These are phyloP conservation scores for Penicillium angulare DNA, from an alignment of 495 filamentous ascomycete species.

Conservation along the genomic window DNA sequence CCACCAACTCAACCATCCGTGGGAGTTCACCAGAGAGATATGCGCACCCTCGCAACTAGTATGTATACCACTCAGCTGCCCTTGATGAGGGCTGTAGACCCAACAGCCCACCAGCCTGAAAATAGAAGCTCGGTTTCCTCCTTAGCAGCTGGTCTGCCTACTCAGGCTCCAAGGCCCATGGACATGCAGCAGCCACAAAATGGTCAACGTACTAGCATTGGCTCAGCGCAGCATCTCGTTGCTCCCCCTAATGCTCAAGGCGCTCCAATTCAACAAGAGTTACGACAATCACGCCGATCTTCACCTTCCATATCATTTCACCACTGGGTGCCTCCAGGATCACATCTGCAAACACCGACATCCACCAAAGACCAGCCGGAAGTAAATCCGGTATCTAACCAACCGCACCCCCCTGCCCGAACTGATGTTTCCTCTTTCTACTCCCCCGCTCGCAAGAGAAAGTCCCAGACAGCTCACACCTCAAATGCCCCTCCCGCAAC, in stretches of 20 bases:
- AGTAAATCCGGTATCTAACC: background rate
- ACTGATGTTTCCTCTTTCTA: background rate
- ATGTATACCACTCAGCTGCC: background rate
- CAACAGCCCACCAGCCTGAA: background rate
- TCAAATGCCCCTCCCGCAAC: background rate
- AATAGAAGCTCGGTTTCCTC: background rate
- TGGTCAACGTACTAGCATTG: background rate
- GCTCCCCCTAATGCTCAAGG: background rate
- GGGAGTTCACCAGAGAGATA: background rate
- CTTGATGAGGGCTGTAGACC: background rate
- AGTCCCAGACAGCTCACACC: background rate
- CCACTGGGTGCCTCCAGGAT: conserved; percentile 11
- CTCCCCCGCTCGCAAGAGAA: conserved; percentile 1
- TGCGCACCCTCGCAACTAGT: background rate
- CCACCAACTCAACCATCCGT: background rate
- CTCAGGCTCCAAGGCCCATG: background rate
- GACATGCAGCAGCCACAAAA: background rate
- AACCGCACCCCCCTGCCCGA: background rate
- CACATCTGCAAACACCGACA: background rate
- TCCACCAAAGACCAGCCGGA: background rate
- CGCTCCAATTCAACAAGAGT: background rate
- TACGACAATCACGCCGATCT: background rate
- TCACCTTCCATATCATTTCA: conserved; percentile 11
- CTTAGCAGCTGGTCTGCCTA: background rate
- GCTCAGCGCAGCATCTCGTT: background rate